phyloP scores from a whole-genome alignment of 2,329 filamentous ascomycete species.

The Coniochaeta hoffmannii region DNA sequence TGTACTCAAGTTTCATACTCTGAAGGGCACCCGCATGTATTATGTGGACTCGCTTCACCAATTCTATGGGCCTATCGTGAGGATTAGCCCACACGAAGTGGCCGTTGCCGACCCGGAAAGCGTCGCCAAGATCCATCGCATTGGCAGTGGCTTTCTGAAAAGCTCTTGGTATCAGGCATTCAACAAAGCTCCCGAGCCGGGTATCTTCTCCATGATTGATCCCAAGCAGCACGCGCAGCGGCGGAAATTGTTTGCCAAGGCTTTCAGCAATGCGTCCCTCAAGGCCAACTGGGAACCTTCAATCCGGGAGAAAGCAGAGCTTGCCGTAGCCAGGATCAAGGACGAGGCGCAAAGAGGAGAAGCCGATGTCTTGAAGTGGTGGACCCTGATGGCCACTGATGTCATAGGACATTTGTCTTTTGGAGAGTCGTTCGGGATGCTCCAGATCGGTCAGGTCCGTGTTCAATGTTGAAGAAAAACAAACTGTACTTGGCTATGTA shows the following conservation, averaged over 20 bases:
- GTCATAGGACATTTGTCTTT: constrained; percentile 35
- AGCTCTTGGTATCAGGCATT: constrained; percentile 4
- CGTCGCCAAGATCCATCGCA: constrained; percentile 6
- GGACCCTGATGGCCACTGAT: constrained; percentile 36
- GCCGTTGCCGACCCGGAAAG: constrained; percentile 1
- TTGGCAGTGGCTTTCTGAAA: constrained; percentile 7
- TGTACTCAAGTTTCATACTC: constrained; percentile 4
- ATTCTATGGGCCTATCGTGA: constrained; percentile 7
- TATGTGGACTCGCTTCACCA: constrained; percentile 8
- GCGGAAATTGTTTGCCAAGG: constrained; percentile 9
- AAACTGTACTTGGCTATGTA: too few relatives aligned
- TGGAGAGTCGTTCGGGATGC: constrained; percentile 34
- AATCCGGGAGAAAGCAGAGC: constrained; percentile 7
- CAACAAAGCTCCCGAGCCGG: neutral
- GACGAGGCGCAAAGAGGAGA: constrained; percentile 14
- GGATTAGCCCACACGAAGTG: constrained; percentile 7
- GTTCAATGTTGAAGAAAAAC: too few relatives aligned
- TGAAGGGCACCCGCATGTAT: constrained; percentile 5
- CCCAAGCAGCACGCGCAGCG: constrained; percentile 7
- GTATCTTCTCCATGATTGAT: constrained; percentile 10
- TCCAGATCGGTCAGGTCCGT: constrained; percentile 29
- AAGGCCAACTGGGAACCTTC: constrained; percentile 7
- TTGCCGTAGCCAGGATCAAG: constrained; percentile 8
- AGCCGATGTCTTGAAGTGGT: constrained; percentile 36
- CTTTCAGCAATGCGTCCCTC: constrained; percentile 9